Evolutionary conservation across 768 basidiomycete species (phyloP), one percentile per base, ranked within the genome.

Genomic region (Phylloporus sp.): DNA sequence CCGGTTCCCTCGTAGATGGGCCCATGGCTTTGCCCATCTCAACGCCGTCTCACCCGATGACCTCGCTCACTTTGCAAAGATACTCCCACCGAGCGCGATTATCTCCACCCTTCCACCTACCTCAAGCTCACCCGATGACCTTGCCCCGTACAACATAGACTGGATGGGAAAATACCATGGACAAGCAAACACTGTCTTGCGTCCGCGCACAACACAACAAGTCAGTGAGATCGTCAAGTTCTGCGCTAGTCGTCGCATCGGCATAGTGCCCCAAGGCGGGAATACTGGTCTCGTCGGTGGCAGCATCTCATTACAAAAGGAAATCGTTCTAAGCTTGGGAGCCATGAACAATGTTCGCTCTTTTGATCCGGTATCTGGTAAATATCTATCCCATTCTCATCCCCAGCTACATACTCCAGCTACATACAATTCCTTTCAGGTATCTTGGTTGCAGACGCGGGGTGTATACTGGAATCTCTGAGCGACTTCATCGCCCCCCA

Each of bases 201-300:
- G 88, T 66, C 97, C 97, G 6, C 89, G 85, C 60, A 84, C 88
- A 2, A 88, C 91, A 0, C 73, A 88, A 54, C 85, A 99, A 72
- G 93, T 98, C 65, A 88, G 86, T 68, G 74, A 87, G 59, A 88
- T 97, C 48, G 76, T 98, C 64, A 86, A 84, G 65, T 91, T 85
- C 76, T 98, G 97, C 70, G 82, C 86, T 59, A 76, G 85, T 48
- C 78, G 82, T 50, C 78, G 80, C 49, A 88, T 99, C 36, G 86
- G 85, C n/a, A 80, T 98, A 48, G 94, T 97, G 2, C 97, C 97
- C 2, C 97, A 99, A 69, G 95, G 97, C 42, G 97, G 97, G 41
- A 99, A 99, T 73, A 99, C 97, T 0, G 97, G 97, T 15, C 80
- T 99, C 12, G 97, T 99, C 32, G 97, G 95, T 50, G 97, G 97